Conservation (phyloP, 2,329 filamentous ascomycete species). For the Colletotrichum brevisporum region DNA sequence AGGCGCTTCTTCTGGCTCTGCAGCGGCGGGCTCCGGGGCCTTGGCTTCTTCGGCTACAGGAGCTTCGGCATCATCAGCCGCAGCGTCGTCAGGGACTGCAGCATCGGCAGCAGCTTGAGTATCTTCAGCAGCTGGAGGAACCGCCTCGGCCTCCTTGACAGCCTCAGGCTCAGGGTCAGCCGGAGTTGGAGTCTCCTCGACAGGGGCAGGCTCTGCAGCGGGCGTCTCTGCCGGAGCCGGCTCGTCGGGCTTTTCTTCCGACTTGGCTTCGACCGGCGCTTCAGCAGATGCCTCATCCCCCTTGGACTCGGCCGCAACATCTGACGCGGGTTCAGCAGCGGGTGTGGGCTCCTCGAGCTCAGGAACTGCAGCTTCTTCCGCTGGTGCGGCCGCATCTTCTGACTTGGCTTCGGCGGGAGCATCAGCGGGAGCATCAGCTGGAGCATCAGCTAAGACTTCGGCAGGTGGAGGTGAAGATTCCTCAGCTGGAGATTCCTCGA, state of each 20-base stretch:
- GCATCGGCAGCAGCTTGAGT: background rate
- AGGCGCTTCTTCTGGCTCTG: conserved; percentile 4
- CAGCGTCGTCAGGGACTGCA: background rate
- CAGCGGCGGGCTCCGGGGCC: background rate
- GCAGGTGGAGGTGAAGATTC: conserved; percentile 4
- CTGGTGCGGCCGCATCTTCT: background rate
- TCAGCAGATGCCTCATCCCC: background rate
- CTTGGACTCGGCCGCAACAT: background rate
- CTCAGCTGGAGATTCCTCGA: conserved; percentile 12
- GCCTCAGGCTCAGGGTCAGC: conserved; percentile 2
- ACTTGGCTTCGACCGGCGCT: conserved; percentile 1
- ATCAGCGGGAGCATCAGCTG: background rate
- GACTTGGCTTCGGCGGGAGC: background rate
- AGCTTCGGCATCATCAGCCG: background rate
- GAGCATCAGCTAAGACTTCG: background rate
- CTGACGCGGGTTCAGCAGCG: background rate
- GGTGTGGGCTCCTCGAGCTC: background rate
- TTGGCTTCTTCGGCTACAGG: background rate
- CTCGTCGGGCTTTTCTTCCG: background rate
- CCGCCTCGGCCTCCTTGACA: background rate
- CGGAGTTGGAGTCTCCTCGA: background rate
- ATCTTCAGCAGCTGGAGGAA: background rate
- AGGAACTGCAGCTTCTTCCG: background rate
- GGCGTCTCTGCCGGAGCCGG: background rate
- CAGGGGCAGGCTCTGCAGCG: background rate